phyloP scores from a whole-genome alignment of 1,139 yeast genomes.

The Protomyces arabidopsidicola region DNA sequence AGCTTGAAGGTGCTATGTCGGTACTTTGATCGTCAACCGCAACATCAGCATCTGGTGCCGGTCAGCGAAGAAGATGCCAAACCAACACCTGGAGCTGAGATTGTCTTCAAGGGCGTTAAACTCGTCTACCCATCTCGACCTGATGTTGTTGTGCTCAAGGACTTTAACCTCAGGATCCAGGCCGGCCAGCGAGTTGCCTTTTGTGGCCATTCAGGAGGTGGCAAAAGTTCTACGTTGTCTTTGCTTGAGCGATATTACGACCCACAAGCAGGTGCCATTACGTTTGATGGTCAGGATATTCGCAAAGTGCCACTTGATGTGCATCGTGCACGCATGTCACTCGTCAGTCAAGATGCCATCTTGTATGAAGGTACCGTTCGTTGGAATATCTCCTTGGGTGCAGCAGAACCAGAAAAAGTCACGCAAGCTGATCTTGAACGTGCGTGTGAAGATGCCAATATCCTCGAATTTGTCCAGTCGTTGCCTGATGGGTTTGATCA shows the following conservation, averaged over 20 bases:
- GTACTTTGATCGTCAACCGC: conserved; percentile 48
- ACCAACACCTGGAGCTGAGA: conserved; percentile 39
- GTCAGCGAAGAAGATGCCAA: conserved; percentile 44
- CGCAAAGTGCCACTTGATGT: conserved; percentile 64
- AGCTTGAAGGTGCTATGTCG: conserved; percentile 51
- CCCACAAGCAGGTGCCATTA: conserved; percentile 61
- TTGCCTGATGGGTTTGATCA: conserved; percentile 83
- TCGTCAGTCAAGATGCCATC: conserved; percentile 89
- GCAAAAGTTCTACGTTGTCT: conserved; percentile 77
- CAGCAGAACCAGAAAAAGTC: conserved; percentile 45
- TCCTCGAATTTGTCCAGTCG: conserved; percentile 43
- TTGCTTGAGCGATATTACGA: conserved; percentile 74
- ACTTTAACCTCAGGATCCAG: conserved; percentile 59
- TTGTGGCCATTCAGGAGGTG: conserved; percentile 97
- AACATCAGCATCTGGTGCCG: conserved; percentile 40
- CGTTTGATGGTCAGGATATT: conserved; percentile 66
- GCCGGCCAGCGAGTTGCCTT: conserved; percentile 85
- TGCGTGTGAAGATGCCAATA: conserved; percentile 71
- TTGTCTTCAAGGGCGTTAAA: conserved; percentile 59
- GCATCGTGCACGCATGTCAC: conserved; percentile 68
- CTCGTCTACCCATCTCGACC: conserved; percentile 86
- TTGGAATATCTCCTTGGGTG: conserved; percentile 77
- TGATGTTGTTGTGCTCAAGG: conserved; percentile 60
- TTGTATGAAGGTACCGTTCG: conserved; percentile 81
- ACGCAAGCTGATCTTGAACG: conserved; percentile 58